Evolutionary conservation across 441 rosid genomes (phyloP), one percentile per base, ranked within the genome.

Genomic region (Dalechampia spathulata): DNA sequence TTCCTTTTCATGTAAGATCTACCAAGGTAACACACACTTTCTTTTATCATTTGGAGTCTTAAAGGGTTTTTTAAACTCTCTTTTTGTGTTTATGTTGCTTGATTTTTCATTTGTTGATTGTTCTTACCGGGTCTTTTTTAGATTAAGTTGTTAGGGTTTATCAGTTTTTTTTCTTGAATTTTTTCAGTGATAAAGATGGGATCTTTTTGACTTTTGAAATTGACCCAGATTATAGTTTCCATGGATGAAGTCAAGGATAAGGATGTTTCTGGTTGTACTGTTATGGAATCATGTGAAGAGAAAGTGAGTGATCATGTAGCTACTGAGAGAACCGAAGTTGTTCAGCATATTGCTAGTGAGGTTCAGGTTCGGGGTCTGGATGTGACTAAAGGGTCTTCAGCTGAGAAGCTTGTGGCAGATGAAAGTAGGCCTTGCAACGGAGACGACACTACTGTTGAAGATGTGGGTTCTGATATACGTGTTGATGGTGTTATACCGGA

Each of bases 201-300:
- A 49, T 47, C 57, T 70, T 62, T 50, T 27, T 63, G 38, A 65
- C 30, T 63, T 45, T 64, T 74, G 71, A 49, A 60, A 55, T 36
- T 36, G 52, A 45, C 66, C 64, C 71, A 70, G 75, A 41, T 63
- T 52, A 1, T 48, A 20, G 55, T 52, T 42, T 55, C 44, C 59
- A 79, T 83, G 95, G 86, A 75, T 37, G 83, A 75, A 58, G 63
- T 46, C 27, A 32, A 53, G 52, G 79, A 72, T 23, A 57, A 69
- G 64, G 70, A 49, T 44, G 71, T 27, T 54, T 62, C 68, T 30
- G 43, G 44, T 60, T 36, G 63, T 68, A 65, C 26, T 72, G 69
- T 6, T 45, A 21, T 21, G 39, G 80, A 62, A 55, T 65, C 76
- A 34, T 64, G 70, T 52, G 20, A 68, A 21, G 32, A 60, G 21